Conservation (phyloP, 257 asterid genomes). For the Nicotiana undulata region DNA sequence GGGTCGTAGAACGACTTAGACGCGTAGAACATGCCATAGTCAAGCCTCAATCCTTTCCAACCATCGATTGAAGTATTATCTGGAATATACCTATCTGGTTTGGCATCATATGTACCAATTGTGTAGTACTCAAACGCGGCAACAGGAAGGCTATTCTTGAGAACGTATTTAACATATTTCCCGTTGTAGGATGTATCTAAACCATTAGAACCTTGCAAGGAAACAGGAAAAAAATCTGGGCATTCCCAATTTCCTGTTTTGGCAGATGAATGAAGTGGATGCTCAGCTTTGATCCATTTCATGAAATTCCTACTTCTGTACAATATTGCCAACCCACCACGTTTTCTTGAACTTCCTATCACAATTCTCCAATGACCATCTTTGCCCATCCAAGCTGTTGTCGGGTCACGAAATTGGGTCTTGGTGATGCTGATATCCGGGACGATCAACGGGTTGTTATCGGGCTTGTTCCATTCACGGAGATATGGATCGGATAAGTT, state of each 20-base stretch:
- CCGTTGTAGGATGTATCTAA: constrained; percentile 45
- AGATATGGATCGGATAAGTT: constrained; percentile 56
- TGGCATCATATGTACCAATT: constrained; percentile 33
- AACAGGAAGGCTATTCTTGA: constrained; percentile 58
- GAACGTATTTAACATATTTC: constrained; percentile 36
- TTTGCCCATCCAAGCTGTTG: constrained; percentile 64
- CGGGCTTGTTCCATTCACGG: constrained; percentile 56
- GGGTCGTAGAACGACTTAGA: constrained; percentile 70
- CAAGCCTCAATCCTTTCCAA: constrained; percentile 48
- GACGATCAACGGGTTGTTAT: constrained; percentile 45
- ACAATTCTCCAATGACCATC: constrained; percentile 52
- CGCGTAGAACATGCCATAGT: constrained; percentile 72
- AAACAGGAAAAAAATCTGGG: constrained; percentile 66
- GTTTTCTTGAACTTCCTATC: constrained; percentile 36
- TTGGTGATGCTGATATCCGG: constrained; percentile 30
- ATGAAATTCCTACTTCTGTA: constrained; percentile 49
- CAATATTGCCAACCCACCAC: constrained; percentile 40
- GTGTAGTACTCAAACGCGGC: constrained; percentile 49
- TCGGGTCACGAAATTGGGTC: constrained; percentile 59
- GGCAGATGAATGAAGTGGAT: constrained; percentile 37
- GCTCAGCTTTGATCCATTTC: constrained; percentile 41
- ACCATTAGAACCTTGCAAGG: constrained; percentile 20
- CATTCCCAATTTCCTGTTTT: constrained; percentile 67
- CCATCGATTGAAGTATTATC: constrained; percentile 46
- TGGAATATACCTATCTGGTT: constrained; percentile 33